Base-by-base conservation (phyloP, 225 moss, liverwort and hornwort genomes). In the Sphagnum tenellum region DNA sequence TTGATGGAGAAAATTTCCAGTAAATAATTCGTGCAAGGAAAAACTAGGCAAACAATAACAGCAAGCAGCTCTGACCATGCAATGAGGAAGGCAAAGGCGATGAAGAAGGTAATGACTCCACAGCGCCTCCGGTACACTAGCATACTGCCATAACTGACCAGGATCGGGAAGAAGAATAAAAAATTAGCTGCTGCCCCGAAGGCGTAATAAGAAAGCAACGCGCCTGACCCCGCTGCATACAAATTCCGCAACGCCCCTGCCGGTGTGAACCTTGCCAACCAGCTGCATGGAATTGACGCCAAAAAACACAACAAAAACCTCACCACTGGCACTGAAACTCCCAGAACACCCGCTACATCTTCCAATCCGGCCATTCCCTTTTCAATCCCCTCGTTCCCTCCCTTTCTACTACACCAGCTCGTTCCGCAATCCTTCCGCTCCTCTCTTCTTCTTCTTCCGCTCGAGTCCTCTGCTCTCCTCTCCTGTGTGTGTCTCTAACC, bases 141-240 rank as follows among this genome's bases (percentile, higher is more conserved):
- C 95, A 96, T 96, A 56, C 79, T 77, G 47, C 74, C 82, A 63
- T 96, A 96, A 47, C 89, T 88, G 3, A 79, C 85, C 3, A 69
- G 44, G 69, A 96, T 77, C 44, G 95, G 92, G 51, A 81, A 57
- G 56, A 79, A 64, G 72, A 92, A 88, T 57, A 84, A 86, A 71
- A 92, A 60, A 80, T 92, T 89, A 4, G 95, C 86, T 48, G 67
- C 59, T 5, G 69, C 29, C 11, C 92, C 92, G 29, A 96, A 92
- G 2, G 89, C 78, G 59, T 78, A 89, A 67, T 96, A 88, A 5
- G 89, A 88, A 14, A 96, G 77, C 55, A 88, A 70, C 11, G 82
- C 75, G 51, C 95, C 95, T 10, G 86, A 86, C 45, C 88, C 59
- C 14, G 92, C 89, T 2, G 89, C 74, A 62, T 87, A 96, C 50